Evolutionary conservation across 495 filamentous ascomycete genomes (phyloP), one percentile per base, ranked within the genome.

Genomic region (Hapsidospora chrysogenum): DNA sequence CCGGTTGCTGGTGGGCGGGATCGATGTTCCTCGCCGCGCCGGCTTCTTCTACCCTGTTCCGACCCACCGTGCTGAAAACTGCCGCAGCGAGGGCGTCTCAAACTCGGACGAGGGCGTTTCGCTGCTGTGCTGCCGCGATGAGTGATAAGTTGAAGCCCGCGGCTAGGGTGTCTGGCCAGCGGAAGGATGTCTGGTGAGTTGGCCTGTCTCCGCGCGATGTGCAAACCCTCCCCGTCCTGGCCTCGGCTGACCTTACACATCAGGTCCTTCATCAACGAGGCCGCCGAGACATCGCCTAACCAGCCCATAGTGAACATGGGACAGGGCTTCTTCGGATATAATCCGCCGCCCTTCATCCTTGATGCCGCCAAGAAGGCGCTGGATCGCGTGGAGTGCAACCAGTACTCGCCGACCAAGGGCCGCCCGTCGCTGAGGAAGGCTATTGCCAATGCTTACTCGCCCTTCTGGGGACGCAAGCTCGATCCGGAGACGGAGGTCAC

Each of bases 301-400:
- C 84, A 92, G 50, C 84, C 85, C 38, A 87, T 95, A 45, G 74
- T 92, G 41, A 94, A 92, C 57, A 85, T 94, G 77, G 85, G 85
- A 33, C 85, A 94, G 57, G 85, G 85, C n/a, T 92, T 92, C 65
- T 92, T 89, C 56, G 89, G 89, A 19, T 97, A 97, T 53, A 97
- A 97, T 49, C 89, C 89, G 29, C 89, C 89, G 1, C 55, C 75
- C 10, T 97, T 94, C 53, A 85, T 94, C 35, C 61, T 92, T 36
- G 70, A 93, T 44, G 89, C 89, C 17, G 89, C 89, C 31, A 94
- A 92, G 54, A 63, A 74, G 14, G 85, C 85, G 25, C 66, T 97
- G 16, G 75, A 94, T 50, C 67, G 72, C n/a, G 89, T 97, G 4
- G 89, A 96, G 34, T 94, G 87, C 65, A 97, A 97, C 53, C 89